Evolutionary conservation across 176 grass and related monocot species (phyloP).

Genomic region (Alloteropsis semialata): DNA sequence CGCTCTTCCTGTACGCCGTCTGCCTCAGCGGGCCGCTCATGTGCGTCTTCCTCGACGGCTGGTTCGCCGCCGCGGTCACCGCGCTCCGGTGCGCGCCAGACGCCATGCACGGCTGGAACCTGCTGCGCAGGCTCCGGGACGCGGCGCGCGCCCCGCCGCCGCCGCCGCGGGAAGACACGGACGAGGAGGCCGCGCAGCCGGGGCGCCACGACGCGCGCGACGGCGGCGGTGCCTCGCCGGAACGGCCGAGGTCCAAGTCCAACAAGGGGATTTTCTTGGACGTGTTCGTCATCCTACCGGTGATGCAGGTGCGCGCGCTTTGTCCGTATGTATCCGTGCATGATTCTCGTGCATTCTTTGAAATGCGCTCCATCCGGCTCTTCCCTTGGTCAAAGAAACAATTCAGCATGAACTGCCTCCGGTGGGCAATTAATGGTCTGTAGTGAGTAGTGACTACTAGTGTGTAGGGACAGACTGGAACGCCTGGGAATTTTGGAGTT

Average conservation of each 20-base stretch:
- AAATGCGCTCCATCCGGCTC: background rate
- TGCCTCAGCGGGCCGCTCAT: slow-evolving; percentile 60
- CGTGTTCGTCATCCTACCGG: slow-evolving; percentile 40
- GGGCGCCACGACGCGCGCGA: background rate
- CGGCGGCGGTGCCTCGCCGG: background rate
- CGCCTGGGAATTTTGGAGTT: background rate
- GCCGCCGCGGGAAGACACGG: background rate
- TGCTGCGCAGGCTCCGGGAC: background rate
- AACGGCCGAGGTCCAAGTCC: background rate
- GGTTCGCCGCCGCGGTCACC: slow-evolving; percentile 73
- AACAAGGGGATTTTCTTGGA: slow-evolving; percentile 25
- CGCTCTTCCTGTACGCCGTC: slow-evolving; percentile 78
- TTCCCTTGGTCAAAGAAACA: background rate
- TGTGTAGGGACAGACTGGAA: background rate
- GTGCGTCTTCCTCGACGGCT: slow-evolving; percentile 88
- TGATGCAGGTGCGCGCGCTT: slow-evolving; percentile 44
- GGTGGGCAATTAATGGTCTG: background rate
- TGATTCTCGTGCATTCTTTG: background rate
- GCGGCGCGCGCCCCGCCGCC: background rate
- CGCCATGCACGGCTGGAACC: slow-evolving; percentile 57
- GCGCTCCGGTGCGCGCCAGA: slow-evolving; percentile 69
- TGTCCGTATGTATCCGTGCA: background rate
- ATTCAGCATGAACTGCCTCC: background rate
- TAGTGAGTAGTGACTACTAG: too few species aligned
- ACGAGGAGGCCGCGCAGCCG: slow-evolving; percentile 23